These are phyloP conservation scores for Trichoderma sp. DNA, from an alignment of 2,329 filamentous ascomycete genomes.

Conservation along the genomic window DNA sequence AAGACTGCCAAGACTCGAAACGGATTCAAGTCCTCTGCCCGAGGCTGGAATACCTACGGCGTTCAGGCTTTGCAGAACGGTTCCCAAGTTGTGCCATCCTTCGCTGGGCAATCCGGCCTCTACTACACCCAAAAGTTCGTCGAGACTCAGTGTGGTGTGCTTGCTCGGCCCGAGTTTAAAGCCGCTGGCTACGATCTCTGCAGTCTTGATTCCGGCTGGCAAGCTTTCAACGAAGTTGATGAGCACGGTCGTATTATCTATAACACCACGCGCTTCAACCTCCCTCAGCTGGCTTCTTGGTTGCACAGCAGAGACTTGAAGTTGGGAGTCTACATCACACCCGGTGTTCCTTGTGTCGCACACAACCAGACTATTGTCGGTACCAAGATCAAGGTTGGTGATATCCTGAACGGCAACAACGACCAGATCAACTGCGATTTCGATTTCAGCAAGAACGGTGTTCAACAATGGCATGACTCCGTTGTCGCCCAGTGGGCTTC, in stretches of 20 bases:
- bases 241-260: conserved; percentile 16
- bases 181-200: conserved; percentile 16
- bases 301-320: conserved; percentile 14
- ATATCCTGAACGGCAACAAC: not conserved
- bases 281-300: conserved; percentile 16
- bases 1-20: conserved; percentile 15
- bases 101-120: conserved; percentile 11
- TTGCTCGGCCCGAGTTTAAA: conserved; percentile 12
- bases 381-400: conserved; percentile 9
- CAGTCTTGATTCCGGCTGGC: conserved; percentile 31
- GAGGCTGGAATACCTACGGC: conserved; percentile 20
- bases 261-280: conserved; percentile 15
- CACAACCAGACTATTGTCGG: conserved; percentile 16
- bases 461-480: conserved; percentile 18
- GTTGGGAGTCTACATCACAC: conserved; percentile 18
- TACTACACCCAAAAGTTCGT: conserved; percentile 16
- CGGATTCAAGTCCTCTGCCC: conserved; percentile 11
- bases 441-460: conserved; percentile 13
- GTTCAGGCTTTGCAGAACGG: conserved; percentile 17
- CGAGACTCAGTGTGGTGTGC: conserved; percentile 19
- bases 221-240: conserved; percentile 15
- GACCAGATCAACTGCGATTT: conserved; percentile 17
- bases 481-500: conserved; percentile 16
- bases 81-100: conserved; percentile 18
- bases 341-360: conserved; percentile 15